phyloP scores from a whole-genome alignment of 1,139 yeast genomes.

The Candida buenavistaensis region DNA sequence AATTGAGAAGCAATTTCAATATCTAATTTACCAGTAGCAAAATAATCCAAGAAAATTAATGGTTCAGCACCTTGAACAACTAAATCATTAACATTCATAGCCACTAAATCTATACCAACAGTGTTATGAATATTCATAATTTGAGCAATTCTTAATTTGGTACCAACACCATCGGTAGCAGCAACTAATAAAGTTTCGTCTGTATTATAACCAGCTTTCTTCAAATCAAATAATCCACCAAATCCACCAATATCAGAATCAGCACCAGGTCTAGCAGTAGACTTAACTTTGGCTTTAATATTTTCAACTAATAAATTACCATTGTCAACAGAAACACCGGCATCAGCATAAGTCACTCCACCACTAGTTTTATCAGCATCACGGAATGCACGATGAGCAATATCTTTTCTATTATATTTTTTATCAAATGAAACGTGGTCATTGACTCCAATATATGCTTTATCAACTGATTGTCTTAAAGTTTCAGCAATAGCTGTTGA shows the following conservation, averaged over 20 bases:
- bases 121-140: constrained; percentile 86
- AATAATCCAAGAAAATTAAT: constrained; percentile 90
- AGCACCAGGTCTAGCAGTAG: constrained; percentile 96
- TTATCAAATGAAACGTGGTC: constrained; percentile 68
- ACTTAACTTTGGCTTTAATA: constrained; percentile 86
- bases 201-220: constrained; percentile 80
- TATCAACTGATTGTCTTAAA: constrained; percentile 76
- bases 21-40: constrained; percentile 92
- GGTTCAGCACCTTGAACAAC: constrained; percentile 99
- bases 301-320: constrained; percentile 89
- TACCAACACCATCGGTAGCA: constrained; percentile 99
- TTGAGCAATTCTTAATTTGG: constrained; percentile 94
- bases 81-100: constrained; percentile 97
- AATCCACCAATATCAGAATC: constrained; percentile 99
- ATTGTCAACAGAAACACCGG: constrained; percentile 97
- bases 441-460: constrained; percentile 78
- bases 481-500: constrained; percentile 82
- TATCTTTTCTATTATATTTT: constrained; percentile 86
- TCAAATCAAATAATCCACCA: constrained; percentile 93
- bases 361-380: constrained; percentile 32
- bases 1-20: constrained; percentile 81
- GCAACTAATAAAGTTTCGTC: constrained; percentile 84
- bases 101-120: constrained; percentile 97
- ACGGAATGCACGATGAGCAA: constrained; percentile 94
- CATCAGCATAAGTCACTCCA: constrained; percentile 81